Evolutionary conservation across 2,329 filamentous ascomycete species (phyloP), one percentile per base, ranked within the genome.

Genomic region (Teratosphaeria pseudoeucalypti): DNA sequence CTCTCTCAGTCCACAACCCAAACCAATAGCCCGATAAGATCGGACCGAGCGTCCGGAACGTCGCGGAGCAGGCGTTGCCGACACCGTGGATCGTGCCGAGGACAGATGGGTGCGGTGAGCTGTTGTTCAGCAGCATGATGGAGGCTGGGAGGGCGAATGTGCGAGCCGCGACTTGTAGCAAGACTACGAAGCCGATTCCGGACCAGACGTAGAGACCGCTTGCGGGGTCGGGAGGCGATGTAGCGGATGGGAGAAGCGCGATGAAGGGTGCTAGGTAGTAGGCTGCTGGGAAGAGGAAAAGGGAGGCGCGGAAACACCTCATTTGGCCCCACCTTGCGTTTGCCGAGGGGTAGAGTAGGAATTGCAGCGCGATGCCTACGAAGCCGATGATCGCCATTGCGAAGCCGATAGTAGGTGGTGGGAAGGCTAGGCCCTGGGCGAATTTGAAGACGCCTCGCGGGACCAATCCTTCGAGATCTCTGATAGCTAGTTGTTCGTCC

Each of bases 331-430:
- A 79, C 2, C 81, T 81, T 1, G 79, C 76, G 54, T 88, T 88
- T 19, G 90, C 75, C 34, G 75, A 74, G 1, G 89, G 88, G 69
- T 92, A 92, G 10, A 90, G 74, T 56, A 88, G 78, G 26, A 90
- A 80, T 70, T 90, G 87, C 54, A 94, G 77, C 0, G 79, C 75
- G 43, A 94, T 86, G n/a, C 90, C 90, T 52, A 92, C 84, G 55
- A 83, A 74, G 9, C 89, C 90, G 16, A 94, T 81, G 57, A 88
- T 85, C 2, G 89, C 85, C 76, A 92, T 90, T 4, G 88, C 87
- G 52, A 89, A 75, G n/a, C 89, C 89, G 34, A 94, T 87, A 2
- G 83, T 81, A 1, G 82, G 79, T 0, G 88, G 85, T 0, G 83
- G 82, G 57, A 94, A 80, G n/a, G 88, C 88, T 0, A 94, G 78